phyloP scores from a whole-genome alignment of 176 grass and related monocot genomes.

The Oryza officinalis region DNA sequence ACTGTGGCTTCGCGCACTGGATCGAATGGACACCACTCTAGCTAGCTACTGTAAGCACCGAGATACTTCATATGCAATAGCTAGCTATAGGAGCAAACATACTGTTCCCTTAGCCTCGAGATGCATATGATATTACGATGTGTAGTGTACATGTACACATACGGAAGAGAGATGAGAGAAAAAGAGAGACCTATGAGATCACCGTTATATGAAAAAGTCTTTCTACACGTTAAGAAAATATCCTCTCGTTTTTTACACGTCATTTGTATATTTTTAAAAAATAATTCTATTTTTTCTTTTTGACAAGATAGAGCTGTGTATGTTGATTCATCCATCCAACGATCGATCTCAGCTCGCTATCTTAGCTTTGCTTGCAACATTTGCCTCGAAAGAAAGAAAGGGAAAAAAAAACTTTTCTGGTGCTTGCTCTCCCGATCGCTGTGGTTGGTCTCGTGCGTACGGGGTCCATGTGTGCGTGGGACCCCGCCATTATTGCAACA shows the following conservation, averaged over 20 bases:
- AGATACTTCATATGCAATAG: neutral
- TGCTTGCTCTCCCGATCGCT: neutral
- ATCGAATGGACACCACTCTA: neutral
- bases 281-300: too few species aligned
- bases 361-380: neutral
- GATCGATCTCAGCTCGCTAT: neutral
- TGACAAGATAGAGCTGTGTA: neutral
- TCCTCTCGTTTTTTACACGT: too few species aligned
- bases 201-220: neutral
- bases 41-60: too few species aligned
- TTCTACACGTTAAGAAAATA: too few species aligned
- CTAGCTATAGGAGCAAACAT: neutral
- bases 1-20: neutral
- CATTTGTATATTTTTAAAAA: too few species aligned
- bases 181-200: neutral
- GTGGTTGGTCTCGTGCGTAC: slow-evolving; percentile 57
- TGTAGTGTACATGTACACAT: neutral
- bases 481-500: slow-evolving; percentile 74
- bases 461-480: slow-evolving; percentile 43
- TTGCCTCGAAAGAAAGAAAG: neutral
- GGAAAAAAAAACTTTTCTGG: slow-evolving; percentile 31
- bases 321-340: neutral
- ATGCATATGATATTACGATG: neutral
- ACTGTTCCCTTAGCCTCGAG: neutral
- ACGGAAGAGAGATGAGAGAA: neutral